These are phyloP conservation scores for Ananas comosus DNA, from an alignment of 176 grass and related monocot genomes.

Conservation along the genomic window DNA sequence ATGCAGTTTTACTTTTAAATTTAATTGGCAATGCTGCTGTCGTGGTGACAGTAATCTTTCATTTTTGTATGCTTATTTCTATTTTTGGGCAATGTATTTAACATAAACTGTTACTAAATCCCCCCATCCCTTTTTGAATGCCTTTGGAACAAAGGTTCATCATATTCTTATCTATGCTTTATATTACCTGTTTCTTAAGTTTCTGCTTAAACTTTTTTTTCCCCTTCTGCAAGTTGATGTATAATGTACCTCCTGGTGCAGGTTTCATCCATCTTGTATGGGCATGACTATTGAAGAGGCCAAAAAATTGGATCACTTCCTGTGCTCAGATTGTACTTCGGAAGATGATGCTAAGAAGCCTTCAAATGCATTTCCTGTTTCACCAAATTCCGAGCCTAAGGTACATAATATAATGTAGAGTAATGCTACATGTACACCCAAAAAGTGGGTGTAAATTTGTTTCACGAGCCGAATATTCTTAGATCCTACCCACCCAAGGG, in stretches of 20 bases:
- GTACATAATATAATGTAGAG: conserved; percentile 15
- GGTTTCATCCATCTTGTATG: conserved; percentile 97
- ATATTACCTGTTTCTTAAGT: conserved; percentile 6
- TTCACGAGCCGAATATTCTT: too few species aligned
- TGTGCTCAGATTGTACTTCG: conserved; percentile 61
- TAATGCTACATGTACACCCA: too few species aligned
- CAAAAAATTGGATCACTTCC: conserved; percentile 67
- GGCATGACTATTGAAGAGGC: conserved; percentile 85
- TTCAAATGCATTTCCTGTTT: conserved; percentile 40
- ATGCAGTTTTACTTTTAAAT: too few species aligned
- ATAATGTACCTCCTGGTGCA: conserved; percentile 15
- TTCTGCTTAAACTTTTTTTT: not conserved
- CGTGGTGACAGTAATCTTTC: too few species aligned
- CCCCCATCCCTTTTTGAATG: too few species aligned
- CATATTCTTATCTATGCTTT: not conserved
- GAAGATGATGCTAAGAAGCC: conserved; percentile 65
- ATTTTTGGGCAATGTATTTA: too few species aligned
- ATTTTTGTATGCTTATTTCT: too few species aligned
- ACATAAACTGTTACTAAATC: too few species aligned
- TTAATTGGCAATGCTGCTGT: too few species aligned
- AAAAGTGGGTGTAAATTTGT: too few species aligned
- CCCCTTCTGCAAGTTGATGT: not conserved
- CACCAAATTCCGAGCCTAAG: conserved; percentile 53
- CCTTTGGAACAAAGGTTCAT: too few species aligned
- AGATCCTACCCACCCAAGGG: too few species aligned